Percentiles rank a stretch among this genome's conserved stretches.
Evolutionary conservation across 1,139 yeast genomes (phyloP).

Genomic region (Tardiomyces blankii): DNA sequence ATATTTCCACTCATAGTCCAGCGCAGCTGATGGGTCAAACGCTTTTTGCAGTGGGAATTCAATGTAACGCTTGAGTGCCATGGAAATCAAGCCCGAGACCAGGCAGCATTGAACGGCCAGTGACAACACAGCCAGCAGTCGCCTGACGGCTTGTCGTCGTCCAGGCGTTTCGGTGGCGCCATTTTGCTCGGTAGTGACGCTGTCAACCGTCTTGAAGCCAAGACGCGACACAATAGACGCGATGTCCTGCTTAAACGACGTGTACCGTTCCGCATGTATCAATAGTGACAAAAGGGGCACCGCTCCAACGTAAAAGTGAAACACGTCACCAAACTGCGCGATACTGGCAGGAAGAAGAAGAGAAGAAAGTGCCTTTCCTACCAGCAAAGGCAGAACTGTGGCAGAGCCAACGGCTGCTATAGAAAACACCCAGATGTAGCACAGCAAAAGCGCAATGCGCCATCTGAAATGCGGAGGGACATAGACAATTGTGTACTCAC

Average conservation of each 20-base stretch:
- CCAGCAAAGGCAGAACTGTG: neutral
- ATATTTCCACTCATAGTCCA: neutral
- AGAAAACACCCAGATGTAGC: constrained; percentile 45
- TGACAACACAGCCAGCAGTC: neutral
- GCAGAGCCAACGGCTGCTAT: neutral
- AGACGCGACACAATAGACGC: too few species aligned
- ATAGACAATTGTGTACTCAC: constrained; percentile 67
- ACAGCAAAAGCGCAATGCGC: constrained; percentile 47
- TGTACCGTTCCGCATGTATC: neutral
- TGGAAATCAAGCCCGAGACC: neutral
- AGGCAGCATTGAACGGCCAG: neutral
- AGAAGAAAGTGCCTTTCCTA: neutral
- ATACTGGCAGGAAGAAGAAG: neutral
- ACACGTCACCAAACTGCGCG: neutral
- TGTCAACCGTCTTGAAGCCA: too few species aligned
- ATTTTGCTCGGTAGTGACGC: too few species aligned
- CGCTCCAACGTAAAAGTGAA: neutral
- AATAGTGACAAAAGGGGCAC: neutral
- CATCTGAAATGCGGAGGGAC: constrained; percentile 67
- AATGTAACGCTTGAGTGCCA: neutral
- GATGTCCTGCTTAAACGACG: too few species aligned
- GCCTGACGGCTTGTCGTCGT: neutral
- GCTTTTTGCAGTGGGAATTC: neutral
- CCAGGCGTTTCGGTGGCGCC: too few species aligned
- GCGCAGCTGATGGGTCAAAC: neutral